phyloP scores from a whole-genome alignment of 2,329 filamentous ascomycete species.

The Ceratocystis eucalypticola region DNA sequence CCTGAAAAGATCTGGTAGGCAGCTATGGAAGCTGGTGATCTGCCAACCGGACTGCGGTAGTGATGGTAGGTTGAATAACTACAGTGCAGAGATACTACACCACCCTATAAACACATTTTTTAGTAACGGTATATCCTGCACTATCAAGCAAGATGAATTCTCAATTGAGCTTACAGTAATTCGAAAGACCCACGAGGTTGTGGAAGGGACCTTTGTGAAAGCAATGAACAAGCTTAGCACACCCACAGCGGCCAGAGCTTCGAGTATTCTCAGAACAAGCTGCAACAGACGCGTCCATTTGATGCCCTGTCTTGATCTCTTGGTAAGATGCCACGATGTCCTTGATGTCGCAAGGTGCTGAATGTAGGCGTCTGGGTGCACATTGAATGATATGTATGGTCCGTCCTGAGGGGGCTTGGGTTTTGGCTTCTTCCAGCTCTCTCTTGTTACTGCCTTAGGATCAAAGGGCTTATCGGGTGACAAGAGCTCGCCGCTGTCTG shows the following conservation, averaged over 20 bases:
- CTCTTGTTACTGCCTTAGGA: conserved; percentile 71
- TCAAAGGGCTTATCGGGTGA: conserved; percentile 54
- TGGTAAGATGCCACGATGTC: conserved; percentile 52
- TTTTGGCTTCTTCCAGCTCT: conserved; percentile 55
- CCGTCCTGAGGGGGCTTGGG: conserved; percentile 54
- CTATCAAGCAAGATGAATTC: background rate
- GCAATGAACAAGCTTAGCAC: conserved; percentile 65
- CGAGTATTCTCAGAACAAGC: conserved; percentile 50
- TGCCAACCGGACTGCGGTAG: conserved; percentile 50
- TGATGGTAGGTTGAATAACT: conserved; percentile 75
- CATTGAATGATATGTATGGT: conserved; percentile 68
- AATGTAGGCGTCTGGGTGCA: conserved; percentile 69
- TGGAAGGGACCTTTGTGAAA: conserved; percentile 50
- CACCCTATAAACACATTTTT: conserved; percentile 41
- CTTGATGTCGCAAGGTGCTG: conserved; percentile 43
- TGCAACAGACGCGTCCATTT: conserved; percentile 56
- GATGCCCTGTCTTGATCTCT: conserved; percentile 56
- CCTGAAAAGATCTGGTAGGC: conserved; percentile 81
- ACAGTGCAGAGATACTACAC: conserved; percentile 57
- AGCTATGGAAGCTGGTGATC: conserved; percentile 66
- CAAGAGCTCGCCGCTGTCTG: conserved; percentile 16
- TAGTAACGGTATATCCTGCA: background rate
- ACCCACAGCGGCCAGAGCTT: conserved; percentile 56
- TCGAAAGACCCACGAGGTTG: conserved; percentile 61
- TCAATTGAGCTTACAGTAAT: conserved; percentile 47